These are phyloP conservation scores for Diaporthe humulicola DNA, from an alignment of 2,329 filamentous ascomycete species.

Conservation along the genomic window DNA sequence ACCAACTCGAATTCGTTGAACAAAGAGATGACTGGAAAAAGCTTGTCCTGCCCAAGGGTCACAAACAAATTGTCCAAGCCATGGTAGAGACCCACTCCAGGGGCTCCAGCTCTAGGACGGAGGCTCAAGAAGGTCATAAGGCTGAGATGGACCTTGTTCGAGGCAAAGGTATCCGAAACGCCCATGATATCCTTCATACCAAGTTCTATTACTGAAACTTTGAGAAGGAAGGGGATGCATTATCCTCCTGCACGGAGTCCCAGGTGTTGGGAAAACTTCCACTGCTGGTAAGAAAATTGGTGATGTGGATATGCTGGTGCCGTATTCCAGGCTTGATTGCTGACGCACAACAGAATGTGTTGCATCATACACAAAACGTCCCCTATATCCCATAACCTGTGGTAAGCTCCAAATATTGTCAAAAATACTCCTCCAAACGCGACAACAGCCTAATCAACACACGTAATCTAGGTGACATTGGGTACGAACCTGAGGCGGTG, in stretches of 20 bases:
- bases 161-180: conserved; percentile 45
- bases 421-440: not conserved
- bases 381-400: conserved; percentile 20
- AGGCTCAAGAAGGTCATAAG: not conserved
- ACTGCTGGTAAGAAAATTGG: not conserved
- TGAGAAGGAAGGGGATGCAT: conserved; percentile 26
- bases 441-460: not conserved
- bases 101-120: not conserved
- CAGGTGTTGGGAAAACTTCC: conserved; percentile 17
- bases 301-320: too few relatives aligned
- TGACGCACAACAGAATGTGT: conserved; percentile 32
- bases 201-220: not conserved
- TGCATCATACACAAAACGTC: not conserved
- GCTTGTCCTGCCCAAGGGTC: conserved; percentile 47
- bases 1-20: conserved; percentile 35
- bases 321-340: not conserved
- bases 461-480: conserved; percentile 45
- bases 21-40: conserved; percentile 44
- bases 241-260: conserved; percentile 38
- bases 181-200: too few relatives aligned
- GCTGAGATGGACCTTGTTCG: conserved; percentile 47
- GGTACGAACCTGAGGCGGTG: conserved; percentile 48
- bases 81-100: conserved; percentile 46
- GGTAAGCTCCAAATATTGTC: conserved; percentile 33
- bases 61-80: conserved; percentile 47